Evolutionary conservation across 495 filamentous ascomycete genomes (phyloP).

Genomic region (Endocarpon pusillum): DNA sequence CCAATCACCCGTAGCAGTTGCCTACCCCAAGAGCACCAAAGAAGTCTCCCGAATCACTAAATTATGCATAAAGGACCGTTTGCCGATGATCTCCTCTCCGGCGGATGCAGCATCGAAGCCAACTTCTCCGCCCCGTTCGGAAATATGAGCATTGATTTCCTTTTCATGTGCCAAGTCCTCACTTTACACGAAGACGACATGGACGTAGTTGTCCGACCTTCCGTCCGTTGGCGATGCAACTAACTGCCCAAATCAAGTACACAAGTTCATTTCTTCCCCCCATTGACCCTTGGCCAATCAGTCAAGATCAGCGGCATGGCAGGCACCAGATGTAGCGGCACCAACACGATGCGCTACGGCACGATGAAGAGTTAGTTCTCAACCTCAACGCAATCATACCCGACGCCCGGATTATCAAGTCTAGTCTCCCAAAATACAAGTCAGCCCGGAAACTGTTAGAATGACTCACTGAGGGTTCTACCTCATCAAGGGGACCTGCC

Average conservation of each 20-base stretch:
- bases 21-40: conserved; percentile 58
- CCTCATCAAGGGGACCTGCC: too few relatives aligned
- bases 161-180: conserved; percentile 67
- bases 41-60: conserved; percentile 68
- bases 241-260: conserved; percentile 62
- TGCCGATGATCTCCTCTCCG: conserved; percentile 77
- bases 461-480: too few relatives aligned
- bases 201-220: conserved; percentile 83
- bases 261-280: conserved; percentile 80
- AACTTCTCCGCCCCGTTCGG: conserved; percentile 77
- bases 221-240: conserved; percentile 78
- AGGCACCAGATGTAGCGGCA: conserved; percentile 83
- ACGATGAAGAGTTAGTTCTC: conserved; percentile 95
- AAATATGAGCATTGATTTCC: conserved; percentile 80
- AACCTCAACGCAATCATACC: conserved; percentile 82
- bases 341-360: conserved; percentile 84
- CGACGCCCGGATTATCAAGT: conserved; percentile 85
- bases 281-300: conserved; percentile 58
- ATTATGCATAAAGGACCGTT: conserved; percentile 62
- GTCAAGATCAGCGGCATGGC: conserved; percentile 91
- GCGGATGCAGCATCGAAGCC: conserved; percentile 72
- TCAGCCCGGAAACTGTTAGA: too few relatives aligned
- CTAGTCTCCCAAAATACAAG: too few relatives aligned
- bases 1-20: conserved; percentile 61
- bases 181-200: conserved; percentile 70